phyloP scores from a whole-genome alignment of 345 rosid genomes.

The Ceriops tagal region DNA sequence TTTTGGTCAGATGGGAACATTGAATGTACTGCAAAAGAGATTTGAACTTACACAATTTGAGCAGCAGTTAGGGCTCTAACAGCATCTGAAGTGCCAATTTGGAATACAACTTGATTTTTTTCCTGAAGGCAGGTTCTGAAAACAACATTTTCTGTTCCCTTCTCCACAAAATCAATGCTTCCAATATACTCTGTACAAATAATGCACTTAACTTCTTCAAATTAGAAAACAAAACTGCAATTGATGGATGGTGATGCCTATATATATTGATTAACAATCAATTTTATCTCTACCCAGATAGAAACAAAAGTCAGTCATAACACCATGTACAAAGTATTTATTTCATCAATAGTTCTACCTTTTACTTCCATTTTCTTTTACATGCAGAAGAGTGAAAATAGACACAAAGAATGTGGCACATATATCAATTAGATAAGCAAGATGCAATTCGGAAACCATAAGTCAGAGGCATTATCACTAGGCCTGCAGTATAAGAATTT shows the following conservation, averaged over 20 bases:
- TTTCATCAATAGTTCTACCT: background rate
- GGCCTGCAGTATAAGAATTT: no score
- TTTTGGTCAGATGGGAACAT: background rate
- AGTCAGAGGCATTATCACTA: background rate
- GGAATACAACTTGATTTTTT: constrained; percentile 62
- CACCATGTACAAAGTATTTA: background rate
- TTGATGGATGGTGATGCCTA: no score
- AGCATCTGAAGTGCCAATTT: constrained; percentile 95
- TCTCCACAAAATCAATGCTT: constrained; percentile 81
- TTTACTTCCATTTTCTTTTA: background rate
- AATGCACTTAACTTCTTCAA: background rate
- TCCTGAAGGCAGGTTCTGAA: constrained; percentile 78
- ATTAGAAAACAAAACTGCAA: no score
- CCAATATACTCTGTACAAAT: constrained; percentile 45
- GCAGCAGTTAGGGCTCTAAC: constrained; percentile 82
- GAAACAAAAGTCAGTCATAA: background rate
- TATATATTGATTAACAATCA: no score
- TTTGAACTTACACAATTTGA: constrained; percentile 59
- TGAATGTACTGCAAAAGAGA: background rate
- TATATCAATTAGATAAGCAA: background rate
- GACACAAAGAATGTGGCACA: background rate
- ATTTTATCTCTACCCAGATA: no score
- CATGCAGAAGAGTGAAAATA: background rate
- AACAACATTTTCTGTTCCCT: constrained; percentile 70
- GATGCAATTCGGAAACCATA: background rate